Conservation (phyloP, 2,329 filamentous ascomycete genomes). For the Fusarium secorum region DNA sequence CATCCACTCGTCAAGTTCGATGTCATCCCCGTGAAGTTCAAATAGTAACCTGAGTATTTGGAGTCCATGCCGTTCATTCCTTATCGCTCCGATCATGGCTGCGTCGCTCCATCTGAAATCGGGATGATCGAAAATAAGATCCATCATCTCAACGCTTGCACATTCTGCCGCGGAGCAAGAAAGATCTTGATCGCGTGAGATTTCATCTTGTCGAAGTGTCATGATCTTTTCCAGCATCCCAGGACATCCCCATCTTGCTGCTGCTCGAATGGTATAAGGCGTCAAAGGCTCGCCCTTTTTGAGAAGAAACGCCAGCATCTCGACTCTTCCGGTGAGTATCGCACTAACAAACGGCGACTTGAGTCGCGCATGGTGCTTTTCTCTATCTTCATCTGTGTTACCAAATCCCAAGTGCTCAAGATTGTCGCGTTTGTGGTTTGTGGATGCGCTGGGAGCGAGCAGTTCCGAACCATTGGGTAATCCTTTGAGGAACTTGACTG, state of each 20-base stretch:
- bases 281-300: conserved; percentile 13
- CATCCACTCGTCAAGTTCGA: conserved; percentile 23
- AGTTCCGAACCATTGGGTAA: conserved; percentile 31
- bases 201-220: conserved; percentile 13
- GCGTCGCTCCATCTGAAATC: conserved; percentile 19
- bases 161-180: conserved; percentile 19
- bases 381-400: conserved; percentile 20
- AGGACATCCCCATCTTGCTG: conserved; percentile 14
- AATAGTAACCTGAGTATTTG: conserved; percentile 7
- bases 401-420: conserved; percentile 14
- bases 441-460: neutral
- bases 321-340: conserved; percentile 19
- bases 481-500: conserved; percentile 22
- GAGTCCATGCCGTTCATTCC: conserved; percentile 15
- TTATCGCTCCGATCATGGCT: conserved; percentile 16
- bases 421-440: conserved; percentile 1
- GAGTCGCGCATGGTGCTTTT: conserved; percentile 21
- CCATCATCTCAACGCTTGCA: conserved; percentile 11
- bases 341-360: conserved; percentile 20
- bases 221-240: conserved; percentile 22
- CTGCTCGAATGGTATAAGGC: conserved; percentile 19
- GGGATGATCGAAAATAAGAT: conserved; percentile 8
- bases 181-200: conserved; percentile 22
- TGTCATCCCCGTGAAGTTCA: conserved; percentile 1
- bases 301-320: conserved; percentile 25